Base-by-base conservation (phyloP, 2,329 filamentous ascomycete genomes). In the Scolecobasidium constrictum region DNA sequence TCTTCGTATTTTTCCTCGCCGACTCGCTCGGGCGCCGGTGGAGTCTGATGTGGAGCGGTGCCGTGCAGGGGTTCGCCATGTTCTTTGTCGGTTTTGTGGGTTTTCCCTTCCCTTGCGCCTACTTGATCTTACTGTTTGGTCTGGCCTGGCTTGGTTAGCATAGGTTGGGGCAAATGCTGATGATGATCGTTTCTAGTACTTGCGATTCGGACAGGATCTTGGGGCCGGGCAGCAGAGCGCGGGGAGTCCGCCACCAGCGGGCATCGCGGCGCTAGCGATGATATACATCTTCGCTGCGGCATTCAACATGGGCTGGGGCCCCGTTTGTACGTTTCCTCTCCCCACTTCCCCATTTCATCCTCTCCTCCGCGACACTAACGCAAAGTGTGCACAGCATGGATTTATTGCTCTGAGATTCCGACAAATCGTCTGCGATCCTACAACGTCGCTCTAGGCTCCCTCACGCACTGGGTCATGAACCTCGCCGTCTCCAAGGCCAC, bases 391-490 rank as follows among this genome's bases (percentile, higher is more conserved):
- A n/a, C n/a, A 9, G 82, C 77, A 62, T 85, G 81, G 80, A 82
- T 83, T 53, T 77, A 83, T 52, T 73, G 82, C 3, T 73, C 72
- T 19, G 81, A 86, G 59, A 84, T 85, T 45, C 79, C 80, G 0
- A 78, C 77, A 5, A 77, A 78, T 0, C 68, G 81, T 23, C 66
- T 85, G 5, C 66, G 81, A 43, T 75, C 75, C 15, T 62, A 81
- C 49, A 84, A 83, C 52, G 80, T 85, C 5, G 72, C 79, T 2
- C 66, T 85, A 37, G 80, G 72, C 0, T 79, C 81, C 1, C 77
- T 75, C 2, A 82, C 77, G 0, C 79, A 85, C 53, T 83, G 80
- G 80, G 59, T 85, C 4, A 84, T 85, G 59, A 86, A 86, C 55
- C 82, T 85, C 47, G 73, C 83, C 7, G 77, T 85, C 44, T 80